Conservation (phyloP, 164 flowering plant genomes). For the Stephania japonica region DNA sequence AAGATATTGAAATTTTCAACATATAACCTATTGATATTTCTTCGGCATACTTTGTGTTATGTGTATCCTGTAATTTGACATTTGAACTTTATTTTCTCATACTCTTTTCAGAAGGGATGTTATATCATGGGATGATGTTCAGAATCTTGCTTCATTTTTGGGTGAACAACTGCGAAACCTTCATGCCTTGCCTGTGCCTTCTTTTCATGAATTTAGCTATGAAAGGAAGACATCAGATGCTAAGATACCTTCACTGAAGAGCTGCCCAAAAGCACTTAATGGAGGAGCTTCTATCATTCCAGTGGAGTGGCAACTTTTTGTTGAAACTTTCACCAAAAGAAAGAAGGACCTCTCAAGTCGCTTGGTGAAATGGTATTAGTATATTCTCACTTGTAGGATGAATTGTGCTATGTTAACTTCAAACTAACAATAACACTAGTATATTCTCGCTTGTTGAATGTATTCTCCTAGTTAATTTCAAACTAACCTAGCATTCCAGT, state of each 20-base stretch:
- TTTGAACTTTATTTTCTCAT: not conserved
- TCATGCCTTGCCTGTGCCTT: slow-evolving; percentile 65
- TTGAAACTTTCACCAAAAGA: slow-evolving; percentile 41
- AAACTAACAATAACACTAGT: not conserved
- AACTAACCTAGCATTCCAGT: not conserved
- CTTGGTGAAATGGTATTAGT: slow-evolving; percentile 69
- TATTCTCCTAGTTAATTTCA: no score
- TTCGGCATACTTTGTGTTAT: not conserved
- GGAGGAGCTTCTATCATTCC: slow-evolving; percentile 25
- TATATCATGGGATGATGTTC: slow-evolving; percentile 46
- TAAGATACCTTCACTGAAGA: slow-evolving; percentile 15
- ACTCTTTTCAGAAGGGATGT: slow-evolving; percentile 60
- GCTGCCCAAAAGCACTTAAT: slow-evolving; percentile 18
- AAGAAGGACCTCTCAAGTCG: slow-evolving; percentile 45
- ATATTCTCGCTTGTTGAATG: not conserved
- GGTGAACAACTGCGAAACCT: slow-evolving; percentile 79
- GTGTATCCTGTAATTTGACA: not conserved
- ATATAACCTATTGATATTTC: not conserved
- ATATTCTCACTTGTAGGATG: slow-evolving; percentile 12
- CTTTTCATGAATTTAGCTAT: slow-evolving; percentile 18
- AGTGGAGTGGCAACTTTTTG: slow-evolving; percentile 47
- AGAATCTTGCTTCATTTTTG: slow-evolving; percentile 69
- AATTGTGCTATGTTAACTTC: not conserved
- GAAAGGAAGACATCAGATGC: slow-evolving; percentile 11
- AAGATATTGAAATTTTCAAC: not conserved